Base-by-base conservation (phyloP, 345 rosid species). In the Jatropha curcas region DNA sequence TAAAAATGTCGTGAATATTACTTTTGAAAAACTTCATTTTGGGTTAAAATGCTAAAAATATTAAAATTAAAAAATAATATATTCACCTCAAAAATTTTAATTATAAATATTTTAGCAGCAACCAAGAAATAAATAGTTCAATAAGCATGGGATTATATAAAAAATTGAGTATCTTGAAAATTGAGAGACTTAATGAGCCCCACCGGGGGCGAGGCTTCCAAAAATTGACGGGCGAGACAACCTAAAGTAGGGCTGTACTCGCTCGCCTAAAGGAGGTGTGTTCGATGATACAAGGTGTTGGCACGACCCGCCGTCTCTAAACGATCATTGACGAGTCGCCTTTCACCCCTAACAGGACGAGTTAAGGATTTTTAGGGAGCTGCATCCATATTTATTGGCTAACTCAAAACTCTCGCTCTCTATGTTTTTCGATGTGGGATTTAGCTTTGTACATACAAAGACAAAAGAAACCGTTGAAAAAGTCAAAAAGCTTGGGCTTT, bases 291-390 rank as follows among this genome's bases (percentile, higher is more conserved):
- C 24, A 63, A 72, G 86, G 96, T 73, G 97, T 85, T 74, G 93
- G 97, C 97, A 84, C 84, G 94, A 83, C 92, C 76, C 88, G 90
- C 76, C 97, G 74, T 94, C 98, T 63, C 97, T 58, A 19, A 0
- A 1, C 94, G 98, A 84, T 94, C 97, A 92, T 89, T 80, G 75
- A 77, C 93, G 76, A 50, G 89, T 87, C 94, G 81, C 76, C 93
- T 79, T 66, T 72, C 87, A 84, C 89, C 97, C 88, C 92, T 88
- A 89, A 92, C 97, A 82, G 88, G 89, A 84, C 88, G 84, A 30
- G 74, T 53, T 53, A 0, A 10, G 0, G 0, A 4, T 0, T 2
- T 4, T 0, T 0, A 0, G 0, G 5, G 1, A 0, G 5, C 13
- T 7, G 16, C 39, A 16, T 6, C 39, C 8, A 5, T 27, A 65